Conservation (phyloP, 805 yeast species). For the Ogataea sp. region DNA sequence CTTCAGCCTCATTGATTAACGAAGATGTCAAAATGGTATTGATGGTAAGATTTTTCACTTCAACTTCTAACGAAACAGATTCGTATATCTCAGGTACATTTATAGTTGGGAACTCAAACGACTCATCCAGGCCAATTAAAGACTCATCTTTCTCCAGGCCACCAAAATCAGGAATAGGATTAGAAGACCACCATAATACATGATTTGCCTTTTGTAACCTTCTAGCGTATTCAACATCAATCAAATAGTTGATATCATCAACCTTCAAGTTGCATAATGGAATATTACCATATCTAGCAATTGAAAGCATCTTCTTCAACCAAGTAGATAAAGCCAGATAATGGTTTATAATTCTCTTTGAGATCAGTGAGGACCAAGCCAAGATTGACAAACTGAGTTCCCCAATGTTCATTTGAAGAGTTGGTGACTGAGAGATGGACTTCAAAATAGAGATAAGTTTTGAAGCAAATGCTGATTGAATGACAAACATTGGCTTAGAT, state of each 20-base stretch:
- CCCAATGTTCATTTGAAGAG: slow-evolving; percentile 49
- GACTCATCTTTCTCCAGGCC: slow-evolving; percentile 60
- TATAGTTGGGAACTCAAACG: slow-evolving; percentile 58
- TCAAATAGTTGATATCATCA: slow-evolving; percentile 70
- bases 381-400: slow-evolving; percentile 62
- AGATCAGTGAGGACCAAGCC: slow-evolving; percentile 70
- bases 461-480: slow-evolving; percentile 63
- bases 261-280: slow-evolving; percentile 81
- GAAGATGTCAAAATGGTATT: slow-evolving; percentile 85
- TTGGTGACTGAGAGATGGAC: slow-evolving; percentile 49
- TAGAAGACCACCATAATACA: slow-evolving; percentile 90
- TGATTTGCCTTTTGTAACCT: slow-evolving; percentile 54
- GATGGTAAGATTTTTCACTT: slow-evolving; percentile 69
- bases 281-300: slow-evolving; percentile 67
- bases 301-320: slow-evolving; percentile 53
- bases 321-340: slow-evolving; percentile 68
- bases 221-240: slow-evolving; percentile 85
- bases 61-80: slow-evolving; percentile 70
- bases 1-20: slow-evolving; percentile 80
- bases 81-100: slow-evolving; percentile 75
- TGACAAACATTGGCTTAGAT: slow-evolving; percentile 50
- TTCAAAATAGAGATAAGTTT: slow-evolving; percentile 40
- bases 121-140: slow-evolving; percentile 38
- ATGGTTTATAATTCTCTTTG: slow-evolving; percentile 60
- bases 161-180: slow-evolving; percentile 76